phyloP scores from a whole-genome alignment of 345 rosid species.

The Corymbia maculata region DNA sequence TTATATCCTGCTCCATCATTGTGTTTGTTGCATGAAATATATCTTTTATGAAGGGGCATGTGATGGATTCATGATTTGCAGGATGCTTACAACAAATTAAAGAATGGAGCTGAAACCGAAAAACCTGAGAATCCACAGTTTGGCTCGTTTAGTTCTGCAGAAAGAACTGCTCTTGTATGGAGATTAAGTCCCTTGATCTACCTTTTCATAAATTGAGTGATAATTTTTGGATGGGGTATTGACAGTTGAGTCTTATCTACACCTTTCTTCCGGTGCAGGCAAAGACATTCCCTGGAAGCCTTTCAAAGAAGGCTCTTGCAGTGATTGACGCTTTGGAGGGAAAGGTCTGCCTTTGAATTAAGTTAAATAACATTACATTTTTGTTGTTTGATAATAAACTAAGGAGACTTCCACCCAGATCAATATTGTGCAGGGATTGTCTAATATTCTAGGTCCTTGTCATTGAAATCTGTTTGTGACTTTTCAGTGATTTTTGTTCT shows the following conservation, averaged over 20 bases:
- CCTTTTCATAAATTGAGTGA: not conserved
- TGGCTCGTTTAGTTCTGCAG: slow-evolving; percentile 36
- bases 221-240: not conserved
- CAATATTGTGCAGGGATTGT: not conserved
- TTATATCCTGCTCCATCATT: not conserved
- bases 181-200: not conserved
- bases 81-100: slow-evolving; percentile 73
- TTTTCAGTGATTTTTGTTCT: not conserved
- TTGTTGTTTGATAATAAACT: not conserved
- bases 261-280: slow-evolving; percentile 42
- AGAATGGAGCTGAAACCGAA: slow-evolving; percentile 63
- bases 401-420: not conserved
- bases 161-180: slow-evolving; percentile 67
- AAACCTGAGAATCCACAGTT: slow-evolving; percentile 46
- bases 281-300: slow-evolving; percentile 59
- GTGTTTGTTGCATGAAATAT: not conserved
- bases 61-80: slow-evolving; percentile 9
- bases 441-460: not conserved
- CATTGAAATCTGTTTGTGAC: not conserved
- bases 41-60: not conserved
- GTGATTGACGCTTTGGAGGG: slow-evolving; percentile 84
- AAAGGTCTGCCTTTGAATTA: slow-evolving; percentile 41
- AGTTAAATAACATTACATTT: not conserved
- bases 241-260: not conserved
- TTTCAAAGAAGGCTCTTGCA: slow-evolving; percentile 63